These are phyloP conservation scores for Diaporthe sp. DNA, from an alignment of 2,329 filamentous ascomycete species.

Conservation along the genomic window DNA sequence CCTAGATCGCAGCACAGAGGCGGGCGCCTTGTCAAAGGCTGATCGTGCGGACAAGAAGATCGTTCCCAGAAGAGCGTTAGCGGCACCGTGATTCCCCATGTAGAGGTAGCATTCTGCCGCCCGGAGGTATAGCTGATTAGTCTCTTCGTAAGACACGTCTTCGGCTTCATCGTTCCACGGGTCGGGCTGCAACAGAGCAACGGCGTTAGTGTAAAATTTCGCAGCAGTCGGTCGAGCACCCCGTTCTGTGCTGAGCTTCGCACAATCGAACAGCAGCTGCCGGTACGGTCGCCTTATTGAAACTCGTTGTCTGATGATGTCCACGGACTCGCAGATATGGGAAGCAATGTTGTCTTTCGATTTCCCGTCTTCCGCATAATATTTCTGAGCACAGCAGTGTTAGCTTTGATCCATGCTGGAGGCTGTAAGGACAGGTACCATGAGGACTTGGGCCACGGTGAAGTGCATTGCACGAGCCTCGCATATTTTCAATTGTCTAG, in stretches of 20 bases:
- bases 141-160: slow-evolving; percentile 90
- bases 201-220: slow-evolving; percentile 83
- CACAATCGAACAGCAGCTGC: slow-evolving; percentile 83
- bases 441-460: slow-evolving; percentile 84
- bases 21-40: slow-evolving; percentile 84
- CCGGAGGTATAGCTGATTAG: slow-evolving; percentile 82
- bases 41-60: slow-evolving; percentile 80
- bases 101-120: slow-evolving; percentile 84
- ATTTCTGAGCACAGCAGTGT: slow-evolving; percentile 59
- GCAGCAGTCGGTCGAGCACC: slow-evolving; percentile 86
- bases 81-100: slow-evolving; percentile 78
- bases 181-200: slow-evolving; percentile 82
- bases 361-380: slow-evolving; percentile 72
- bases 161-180: slow-evolving; percentile 79
- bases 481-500: slow-evolving; percentile 77
- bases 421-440: slow-evolving; percentile 52
- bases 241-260: slow-evolving; percentile 82
- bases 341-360: slow-evolving; percentile 81
- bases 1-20: slow-evolving; percentile 86
- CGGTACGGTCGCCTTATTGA: slow-evolving; percentile 75
- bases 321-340: slow-evolving; percentile 84
- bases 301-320: slow-evolving; percentile 79
- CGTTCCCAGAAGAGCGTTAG: slow-evolving; percentile 76
- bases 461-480: slow-evolving; percentile 89
- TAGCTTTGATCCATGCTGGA: slow-evolving; percentile 9